phyloP scores from a whole-genome alignment of 768 basidiomycete species.

The Russula dissimulans region DNA sequence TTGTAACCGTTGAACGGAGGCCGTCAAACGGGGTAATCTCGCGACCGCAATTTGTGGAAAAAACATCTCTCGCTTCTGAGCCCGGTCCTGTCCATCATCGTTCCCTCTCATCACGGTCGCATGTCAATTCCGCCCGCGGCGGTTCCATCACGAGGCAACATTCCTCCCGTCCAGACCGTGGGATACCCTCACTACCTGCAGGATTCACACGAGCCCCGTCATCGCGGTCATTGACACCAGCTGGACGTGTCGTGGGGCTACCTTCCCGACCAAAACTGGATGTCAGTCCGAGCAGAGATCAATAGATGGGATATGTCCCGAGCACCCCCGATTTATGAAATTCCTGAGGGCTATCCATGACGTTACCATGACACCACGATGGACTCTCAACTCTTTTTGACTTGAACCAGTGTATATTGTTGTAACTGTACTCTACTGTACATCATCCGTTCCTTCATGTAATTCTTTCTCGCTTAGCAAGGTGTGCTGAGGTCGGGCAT shows the following conservation, averaged over 20 bases:
- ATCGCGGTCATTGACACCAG: not conserved
- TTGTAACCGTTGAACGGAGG: constrained; percentile 14
- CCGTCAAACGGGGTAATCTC: constrained; percentile 4
- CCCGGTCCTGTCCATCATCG: not conserved
- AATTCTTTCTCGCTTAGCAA: not conserved
- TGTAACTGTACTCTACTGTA: not conserved
- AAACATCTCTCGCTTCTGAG: not conserved
- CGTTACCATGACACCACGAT: not conserved
- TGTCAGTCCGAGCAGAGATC: not conserved
- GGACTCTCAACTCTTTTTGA: not conserved
- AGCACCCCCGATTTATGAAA: not conserved
- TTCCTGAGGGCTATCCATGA: not conserved
- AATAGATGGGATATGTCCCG: not conserved
- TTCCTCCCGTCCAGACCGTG: not conserved
- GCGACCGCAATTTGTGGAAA: not conserved
- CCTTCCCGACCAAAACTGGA: constrained; percentile 22
- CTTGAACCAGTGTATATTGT: not conserved
- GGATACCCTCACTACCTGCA: not conserved
- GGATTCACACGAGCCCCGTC: not conserved
- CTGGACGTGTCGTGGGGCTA: constrained; percentile 15
- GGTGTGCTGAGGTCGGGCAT: not conserved
- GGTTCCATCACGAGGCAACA: not conserved
- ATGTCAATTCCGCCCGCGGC: not conserved
- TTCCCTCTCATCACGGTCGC: not conserved
- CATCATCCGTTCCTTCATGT: constrained; percentile 1